phyloP scores from a whole-genome alignment of 2,329 filamentous ascomycete genomes.

The Trichoderma simmonsii region DNA sequence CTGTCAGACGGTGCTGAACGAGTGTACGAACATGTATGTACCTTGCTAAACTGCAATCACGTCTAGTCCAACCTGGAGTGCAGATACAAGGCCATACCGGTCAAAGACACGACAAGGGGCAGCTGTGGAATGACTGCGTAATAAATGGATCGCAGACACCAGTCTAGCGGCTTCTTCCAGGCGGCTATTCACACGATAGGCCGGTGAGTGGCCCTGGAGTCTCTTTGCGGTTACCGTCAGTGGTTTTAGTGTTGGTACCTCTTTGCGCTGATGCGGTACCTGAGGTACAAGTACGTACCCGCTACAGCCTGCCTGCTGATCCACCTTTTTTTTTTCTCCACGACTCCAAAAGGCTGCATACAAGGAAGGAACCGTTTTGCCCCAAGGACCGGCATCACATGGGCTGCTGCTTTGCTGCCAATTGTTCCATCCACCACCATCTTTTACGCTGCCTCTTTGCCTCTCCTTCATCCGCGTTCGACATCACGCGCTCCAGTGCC shows the following conservation, averaged over 20 bases:
- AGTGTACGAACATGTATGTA: not conserved
- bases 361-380: slow-evolving; percentile 23
- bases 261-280: not conserved
- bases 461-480: not conserved
- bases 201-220: not conserved
- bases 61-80: not conserved
- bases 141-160: not conserved
- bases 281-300: not conserved
- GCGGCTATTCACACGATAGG: slow-evolving; percentile 1
- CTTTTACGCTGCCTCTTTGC: not conserved
- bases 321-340: slow-evolving; percentile 24
- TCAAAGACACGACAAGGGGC: not conserved
- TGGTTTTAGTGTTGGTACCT: not conserved
- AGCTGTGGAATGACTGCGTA: not conserved
- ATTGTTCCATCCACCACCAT: slow-evolving; percentile 13
- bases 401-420: slow-evolving; percentile 28
- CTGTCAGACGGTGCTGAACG: not conserved
- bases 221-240: not conserved
- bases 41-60: not conserved
- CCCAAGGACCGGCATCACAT: slow-evolving; percentile 34
- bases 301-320: slow-evolving; percentile 29
- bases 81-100: not conserved
- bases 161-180: not conserved
- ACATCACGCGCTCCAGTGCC: slow-evolving; percentile 20
- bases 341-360: slow-evolving; percentile 20